phyloP scores from a whole-genome alignment of 202 grass and related monocot genomes.

The Tripidium arundinaceum region DNA sequence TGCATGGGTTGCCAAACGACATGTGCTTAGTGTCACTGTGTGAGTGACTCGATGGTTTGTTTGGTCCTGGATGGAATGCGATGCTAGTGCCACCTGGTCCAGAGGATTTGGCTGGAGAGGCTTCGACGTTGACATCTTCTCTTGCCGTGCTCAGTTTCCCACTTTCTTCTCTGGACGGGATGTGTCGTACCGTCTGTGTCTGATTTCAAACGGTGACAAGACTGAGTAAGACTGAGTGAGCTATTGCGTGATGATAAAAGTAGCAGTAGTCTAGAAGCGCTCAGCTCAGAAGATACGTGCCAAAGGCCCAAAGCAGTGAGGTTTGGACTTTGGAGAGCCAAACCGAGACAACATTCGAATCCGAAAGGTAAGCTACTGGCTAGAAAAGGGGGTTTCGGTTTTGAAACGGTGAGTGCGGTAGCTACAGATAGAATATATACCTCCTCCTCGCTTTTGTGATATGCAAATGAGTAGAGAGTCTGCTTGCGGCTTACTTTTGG shows the following conservation, averaged over 20 bases:
- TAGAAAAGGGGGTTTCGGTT: background rate
- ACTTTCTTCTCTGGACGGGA: background rate
- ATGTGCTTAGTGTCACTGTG: background rate
- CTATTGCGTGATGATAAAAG: no score
- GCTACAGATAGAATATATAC: background rate
- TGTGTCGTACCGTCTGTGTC: background rate
- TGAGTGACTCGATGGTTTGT: background rate
- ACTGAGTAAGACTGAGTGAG: no score
- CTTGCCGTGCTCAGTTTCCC: background rate
- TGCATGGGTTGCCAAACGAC: background rate
- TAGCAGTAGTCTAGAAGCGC: background rate
- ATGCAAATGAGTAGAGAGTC: background rate
- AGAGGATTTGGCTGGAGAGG: background rate
- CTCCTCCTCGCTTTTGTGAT: background rate
- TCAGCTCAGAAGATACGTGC: no score
- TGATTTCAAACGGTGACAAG: background rate
- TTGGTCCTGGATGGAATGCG: background rate
- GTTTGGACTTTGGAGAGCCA: no score
- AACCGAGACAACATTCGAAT: slow-evolving; percentile 17
- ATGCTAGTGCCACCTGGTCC: background rate
- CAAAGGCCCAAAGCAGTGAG: background rate
- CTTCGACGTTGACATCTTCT: background rate
- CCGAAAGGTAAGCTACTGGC: slow-evolving; percentile 8
- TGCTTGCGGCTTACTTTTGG: background rate
- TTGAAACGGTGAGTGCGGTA: background rate